Evolutionary conservation across 768 basidiomycete genomes (phyloP).

Genomic region (Leccinum disarticulatum): DNA sequence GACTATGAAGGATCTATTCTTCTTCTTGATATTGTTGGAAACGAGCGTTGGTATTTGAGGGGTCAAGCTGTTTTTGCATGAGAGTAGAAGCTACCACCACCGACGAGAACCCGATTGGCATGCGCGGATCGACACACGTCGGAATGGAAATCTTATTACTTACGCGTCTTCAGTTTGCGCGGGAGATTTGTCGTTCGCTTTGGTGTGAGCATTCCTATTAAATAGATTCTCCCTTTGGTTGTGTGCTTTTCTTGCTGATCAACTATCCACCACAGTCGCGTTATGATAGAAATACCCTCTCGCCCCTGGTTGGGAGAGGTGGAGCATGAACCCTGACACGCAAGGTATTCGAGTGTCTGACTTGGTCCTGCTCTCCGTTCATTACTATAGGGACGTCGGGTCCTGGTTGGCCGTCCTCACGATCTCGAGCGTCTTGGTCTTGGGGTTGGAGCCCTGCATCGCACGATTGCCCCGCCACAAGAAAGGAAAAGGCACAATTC

Average conservation of each 20-base stretch:
- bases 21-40: too few species aligned
- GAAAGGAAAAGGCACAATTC: background rate
- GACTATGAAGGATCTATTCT: too few species aligned
- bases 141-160: background rate
- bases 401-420: constrained; percentile 34
- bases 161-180: background rate
- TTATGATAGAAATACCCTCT: background rate
- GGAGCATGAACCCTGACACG: background rate
- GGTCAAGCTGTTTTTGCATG: too few species aligned
- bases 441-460: constrained; percentile 64
- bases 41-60: too few species aligned
- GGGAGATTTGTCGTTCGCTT: background rate
- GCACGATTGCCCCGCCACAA: background rate
- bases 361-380: background rate
- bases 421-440: constrained; percentile 74
- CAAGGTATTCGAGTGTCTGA: background rate
- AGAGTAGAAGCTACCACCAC: background rate
- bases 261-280: background rate
- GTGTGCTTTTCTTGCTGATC: too few species aligned
- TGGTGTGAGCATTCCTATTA: background rate
- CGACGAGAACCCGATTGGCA: background rate
- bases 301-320: background rate
- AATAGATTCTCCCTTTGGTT: background rate
- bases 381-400: background rate
- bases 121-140: background rate